Evolutionary conservation across 805 yeast species (phyloP), one percentile per base, ranked within the genome.

Genomic region (Candida piceae): DNA sequence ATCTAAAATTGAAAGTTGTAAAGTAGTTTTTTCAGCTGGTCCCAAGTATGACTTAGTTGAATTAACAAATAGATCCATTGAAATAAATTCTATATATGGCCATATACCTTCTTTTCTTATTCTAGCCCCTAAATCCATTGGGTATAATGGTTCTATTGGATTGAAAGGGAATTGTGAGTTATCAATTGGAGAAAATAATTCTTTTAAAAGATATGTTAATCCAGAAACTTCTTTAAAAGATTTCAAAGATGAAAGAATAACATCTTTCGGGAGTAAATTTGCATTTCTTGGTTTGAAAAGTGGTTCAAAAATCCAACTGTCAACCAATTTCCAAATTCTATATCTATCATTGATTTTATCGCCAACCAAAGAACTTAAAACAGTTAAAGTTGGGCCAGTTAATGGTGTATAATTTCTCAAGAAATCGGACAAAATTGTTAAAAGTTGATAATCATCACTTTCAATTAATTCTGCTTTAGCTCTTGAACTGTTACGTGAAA

Each of bases 71-170:
- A 88, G 75, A 29, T 82, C 84, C 10, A 70, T 62, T n/a, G 84
- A 52, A 11, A 88, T 55, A 48, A 76, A 87, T 36, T 86, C 90
- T 36, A 84, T 56, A 49, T 89, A 90, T 3, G 93, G 87, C 76
- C 88, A 76, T 5, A 87, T 59, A 2, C 96, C 95, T 22, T 68
- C 69, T 22, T 64, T 72, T 48, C 95, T 70, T 44, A 78, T 73
- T 0, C 67, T 64, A 3, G 55, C 54, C 0, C 96, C 96, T 19
- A 87, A 55, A 35, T 71, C 75, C 6, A 64, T 48, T 1, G 95
- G 95, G 49, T 69, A 83, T 10, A 76, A 67, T 11, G 79, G 51
- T 5, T 50, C 38, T 23, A 48, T 51, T 24, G 65, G 66, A 12
- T 74, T 70, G 44, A 69, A 64, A 3, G 57, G 57, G 31, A 60